Percentiles rank a stretch among this genome's conserved stretches.
Evolutionary conservation across 345 rosid species (phyloP).

Genomic region (Geranium rotundifolium): DNA sequence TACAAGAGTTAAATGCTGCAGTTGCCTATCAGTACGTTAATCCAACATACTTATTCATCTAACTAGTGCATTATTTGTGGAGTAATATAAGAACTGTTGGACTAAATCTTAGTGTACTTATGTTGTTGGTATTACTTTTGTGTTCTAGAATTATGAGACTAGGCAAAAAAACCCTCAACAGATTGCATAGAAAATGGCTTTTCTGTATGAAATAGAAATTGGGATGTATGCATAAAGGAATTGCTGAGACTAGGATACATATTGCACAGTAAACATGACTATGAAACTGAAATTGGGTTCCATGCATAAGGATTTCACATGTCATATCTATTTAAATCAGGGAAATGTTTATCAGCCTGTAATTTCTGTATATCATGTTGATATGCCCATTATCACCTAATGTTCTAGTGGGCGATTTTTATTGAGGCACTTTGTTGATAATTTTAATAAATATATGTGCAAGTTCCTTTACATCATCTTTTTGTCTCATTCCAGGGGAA

Average conservation of each 20-base stretch:
- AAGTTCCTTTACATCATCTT: slow-evolving; percentile 6
- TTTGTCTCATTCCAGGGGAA: slow-evolving; percentile 43
- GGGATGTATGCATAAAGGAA: too few relatives aligned
- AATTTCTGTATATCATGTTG: too few relatives aligned
- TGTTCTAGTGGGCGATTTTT: background rate
- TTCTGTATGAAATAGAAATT: too few relatives aligned
- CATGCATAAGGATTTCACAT: too few relatives aligned
- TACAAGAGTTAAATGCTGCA: slow-evolving; percentile 64
- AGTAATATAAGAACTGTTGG: background rate
- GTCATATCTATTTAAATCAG: too few relatives aligned
- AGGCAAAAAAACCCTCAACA: background rate
- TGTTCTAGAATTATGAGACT: background rate
- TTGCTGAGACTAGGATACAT: too few relatives aligned
- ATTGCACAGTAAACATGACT: too few relatives aligned
- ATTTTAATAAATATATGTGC: background rate
- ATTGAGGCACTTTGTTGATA: background rate
- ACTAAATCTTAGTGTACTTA: background rate
- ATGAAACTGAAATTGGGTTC: too few relatives aligned
- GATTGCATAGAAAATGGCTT: background rate
- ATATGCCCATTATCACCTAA: background rate
- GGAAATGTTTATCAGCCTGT: too few relatives aligned
- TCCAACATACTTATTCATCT: background rate
- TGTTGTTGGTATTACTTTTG: background rate
- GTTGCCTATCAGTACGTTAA: slow-evolving; percentile 55
- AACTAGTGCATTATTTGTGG: background rate